A percentile compares a stretch with the other conserved stretches of the same genome.
Conservation (phyloP, 176 grass and related monocot species). For the Saccharum spontaneum region DNA sequence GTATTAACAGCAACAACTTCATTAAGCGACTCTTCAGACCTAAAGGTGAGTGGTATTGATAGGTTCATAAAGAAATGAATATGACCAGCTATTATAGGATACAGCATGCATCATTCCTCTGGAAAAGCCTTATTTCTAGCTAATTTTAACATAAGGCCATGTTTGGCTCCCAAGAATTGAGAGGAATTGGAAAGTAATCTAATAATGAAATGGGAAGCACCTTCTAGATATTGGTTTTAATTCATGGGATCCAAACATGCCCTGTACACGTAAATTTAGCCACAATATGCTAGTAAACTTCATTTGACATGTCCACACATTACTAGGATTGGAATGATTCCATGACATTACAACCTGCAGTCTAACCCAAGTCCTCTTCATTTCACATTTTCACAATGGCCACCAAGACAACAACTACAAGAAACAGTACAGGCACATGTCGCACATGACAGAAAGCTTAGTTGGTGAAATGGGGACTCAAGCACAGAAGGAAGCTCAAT, state of each 20-base stretch:
- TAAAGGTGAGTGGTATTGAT: not conserved
- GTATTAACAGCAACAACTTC: not conserved
- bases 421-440: not conserved
- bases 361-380: not conserved
- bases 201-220: not conserved
- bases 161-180: not conserved
- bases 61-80: not conserved
- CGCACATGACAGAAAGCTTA: not conserved
- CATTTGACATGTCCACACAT: not conserved
- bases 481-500: slow-evolving; percentile 14
- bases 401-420: not conserved
- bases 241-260: not conserved
- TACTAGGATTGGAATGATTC: not conserved
- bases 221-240: not conserved
- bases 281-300: not conserved
- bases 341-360: slow-evolving; percentile 1
- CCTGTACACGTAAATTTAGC: not conserved
- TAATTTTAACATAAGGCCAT: slow-evolving; percentile 6
- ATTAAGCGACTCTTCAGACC: not conserved
- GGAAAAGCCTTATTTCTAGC: not conserved
- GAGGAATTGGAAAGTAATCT: not conserved
- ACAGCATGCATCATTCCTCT: not conserved
- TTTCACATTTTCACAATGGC: not conserved
- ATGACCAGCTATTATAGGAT: not conserved
- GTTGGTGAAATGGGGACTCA: not conserved